phyloP scores from a whole-genome alignment of 345 rosid genomes.

The Hibiscus mutabilis region DNA sequence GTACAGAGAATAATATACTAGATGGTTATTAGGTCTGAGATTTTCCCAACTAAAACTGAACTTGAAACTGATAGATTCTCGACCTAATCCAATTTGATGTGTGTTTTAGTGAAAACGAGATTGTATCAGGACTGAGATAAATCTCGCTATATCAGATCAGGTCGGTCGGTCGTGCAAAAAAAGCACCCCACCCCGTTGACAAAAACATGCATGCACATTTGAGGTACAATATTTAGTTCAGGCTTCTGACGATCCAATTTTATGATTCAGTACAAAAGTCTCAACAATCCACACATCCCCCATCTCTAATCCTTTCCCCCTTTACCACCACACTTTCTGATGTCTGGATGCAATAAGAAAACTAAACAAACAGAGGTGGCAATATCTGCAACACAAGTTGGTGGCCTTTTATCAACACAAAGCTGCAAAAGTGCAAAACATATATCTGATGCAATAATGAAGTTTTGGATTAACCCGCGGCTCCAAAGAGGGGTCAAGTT shows the following conservation, averaged over 20 bases:
- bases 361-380: background rate
- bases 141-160: too few relatives aligned
- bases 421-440: background rate
- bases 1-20: too few relatives aligned
- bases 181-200: too few relatives aligned
- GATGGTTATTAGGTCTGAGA: too few relatives aligned
- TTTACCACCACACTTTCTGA: background rate
- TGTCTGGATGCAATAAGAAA: background rate
- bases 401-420: background rate
- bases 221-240: too few relatives aligned
- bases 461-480: background rate
- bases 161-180: too few relatives aligned
- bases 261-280: background rate
- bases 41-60: too few relatives aligned
- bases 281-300: background rate
- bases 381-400: background rate
- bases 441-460: background rate
- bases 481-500: background rate
- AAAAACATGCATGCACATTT: too few relatives aligned
- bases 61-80: too few relatives aligned
- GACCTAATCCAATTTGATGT: too few relatives aligned
- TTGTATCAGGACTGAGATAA: too few relatives aligned
- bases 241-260: background rate
- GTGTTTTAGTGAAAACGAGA: too few relatives aligned
- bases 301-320: background rate